Base-by-base conservation (phyloP, 2,329 filamentous ascomycete genomes). In the Aureobasidium uvarum region DNA sequence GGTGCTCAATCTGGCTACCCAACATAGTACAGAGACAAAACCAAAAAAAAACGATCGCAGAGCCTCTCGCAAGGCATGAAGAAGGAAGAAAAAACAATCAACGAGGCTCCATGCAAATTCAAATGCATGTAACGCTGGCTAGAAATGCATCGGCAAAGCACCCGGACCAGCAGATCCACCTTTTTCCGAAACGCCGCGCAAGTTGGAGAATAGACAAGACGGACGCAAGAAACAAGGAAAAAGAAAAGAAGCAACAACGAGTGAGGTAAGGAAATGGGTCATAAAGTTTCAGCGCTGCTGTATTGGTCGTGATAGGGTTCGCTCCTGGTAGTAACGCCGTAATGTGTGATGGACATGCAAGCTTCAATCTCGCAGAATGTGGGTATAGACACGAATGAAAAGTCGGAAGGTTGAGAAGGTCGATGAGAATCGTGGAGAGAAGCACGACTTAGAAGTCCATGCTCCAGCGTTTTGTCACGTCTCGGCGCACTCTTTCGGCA, bases 401-500 rank as follows among this genome's bases (percentile, higher is more conserved):
- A 38, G 43, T 18, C 20, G 28, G 5, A 25, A 33, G 5, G n/a
- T 46, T 13, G 38, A 13, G 23, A 14, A 31, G 20, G 54, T 28
- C 23, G 16, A 28, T 36, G 38, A 25, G n/a, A 28, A 23, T 14
- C 5, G 18, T 7, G 7, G 39, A 23, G 10, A 46, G 25, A 55
- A 36, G 8, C 28, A 11, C 14, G 38, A 36, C 20, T 63, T 41
- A 66, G 18, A 66, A 66, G 28, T 66, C 56, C 18, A 66, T 43
- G 33, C 65, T 66, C 65, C 65, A 66, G 14, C 65, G 46, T 18
- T 28, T 16, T 16, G 28, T 55, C 11, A 66, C 65, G 18, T 66
- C 65, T 50, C 65, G 51, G 16, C 45, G 41, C 20, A 55, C 51
- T 36, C 65, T 63, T 4, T 66, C 65, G 45, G 46, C 56, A 25